A percentile compares a stretch with the other conserved stretches of the same genome.
Evolutionary conservation across 2,329 filamentous ascomycete species (phyloP).

Genomic region (Cercospora zeina): DNA sequence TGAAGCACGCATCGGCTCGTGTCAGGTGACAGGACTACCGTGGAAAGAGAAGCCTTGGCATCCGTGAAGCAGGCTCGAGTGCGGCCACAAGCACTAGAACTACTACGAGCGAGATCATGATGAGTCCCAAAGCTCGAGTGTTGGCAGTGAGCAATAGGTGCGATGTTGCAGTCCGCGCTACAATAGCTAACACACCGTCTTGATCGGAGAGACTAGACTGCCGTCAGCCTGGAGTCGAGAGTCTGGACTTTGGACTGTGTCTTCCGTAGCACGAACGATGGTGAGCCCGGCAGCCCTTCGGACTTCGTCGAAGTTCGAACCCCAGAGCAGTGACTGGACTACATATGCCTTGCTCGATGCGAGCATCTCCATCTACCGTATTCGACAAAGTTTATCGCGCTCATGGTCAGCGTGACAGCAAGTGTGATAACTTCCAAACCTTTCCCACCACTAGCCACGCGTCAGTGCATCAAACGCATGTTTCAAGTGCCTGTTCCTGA

Average conservation of each 20-base stretch:
- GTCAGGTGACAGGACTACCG: neutral
- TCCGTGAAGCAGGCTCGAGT: neutral
- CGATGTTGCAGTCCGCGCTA: neutral
- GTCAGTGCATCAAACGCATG: slow-evolving; percentile 11
- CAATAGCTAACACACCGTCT: neutral
- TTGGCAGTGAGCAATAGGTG: neutral
- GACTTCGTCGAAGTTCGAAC: no score
- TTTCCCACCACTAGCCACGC: slow-evolving; percentile 13
- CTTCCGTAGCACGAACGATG: neutral
- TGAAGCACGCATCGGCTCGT: neutral
- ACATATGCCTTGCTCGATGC: neutral
- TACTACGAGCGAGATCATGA: neutral
- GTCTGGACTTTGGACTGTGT: no score
- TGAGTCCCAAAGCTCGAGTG: neutral
- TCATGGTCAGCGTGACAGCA: neutral
- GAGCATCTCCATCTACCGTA: neutral
- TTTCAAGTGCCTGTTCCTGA: slow-evolving; percentile 13
- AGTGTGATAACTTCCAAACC: neutral
- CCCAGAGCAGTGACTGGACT: no score
- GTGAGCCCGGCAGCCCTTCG: no score
- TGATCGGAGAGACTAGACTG: neutral
- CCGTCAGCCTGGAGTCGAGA: neutral
- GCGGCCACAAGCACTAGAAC: neutral
- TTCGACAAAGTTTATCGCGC: neutral
- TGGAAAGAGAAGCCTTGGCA: neutral